Percentiles rank a stretch among this genome's conserved stretches.
phyloP scores from a whole-genome alignment of 805 yeast genomes.

The Pichia membranifaciens region DNA sequence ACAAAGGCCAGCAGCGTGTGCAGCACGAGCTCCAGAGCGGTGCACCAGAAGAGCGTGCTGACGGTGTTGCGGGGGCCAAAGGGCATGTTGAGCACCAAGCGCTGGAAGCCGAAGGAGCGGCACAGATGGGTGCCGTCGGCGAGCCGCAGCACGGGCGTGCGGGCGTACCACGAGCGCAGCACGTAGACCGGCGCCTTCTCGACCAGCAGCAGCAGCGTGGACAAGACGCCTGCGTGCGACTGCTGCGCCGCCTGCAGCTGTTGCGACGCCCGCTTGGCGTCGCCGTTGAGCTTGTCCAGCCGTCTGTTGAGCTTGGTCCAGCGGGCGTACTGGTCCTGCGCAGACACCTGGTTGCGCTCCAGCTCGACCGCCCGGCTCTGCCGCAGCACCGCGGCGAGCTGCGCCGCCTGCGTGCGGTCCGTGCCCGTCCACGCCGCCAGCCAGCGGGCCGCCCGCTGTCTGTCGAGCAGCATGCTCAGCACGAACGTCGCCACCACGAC shows the following conservation, averaged over 20 bases:
- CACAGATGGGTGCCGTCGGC: background rate
- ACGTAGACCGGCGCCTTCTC: constrained; percentile 39
- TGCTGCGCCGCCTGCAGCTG: constrained; percentile 34
- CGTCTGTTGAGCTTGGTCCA: constrained; percentile 91
- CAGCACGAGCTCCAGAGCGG: constrained; percentile 2
- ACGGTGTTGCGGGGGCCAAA: constrained; percentile 6
- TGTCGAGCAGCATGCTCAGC: background rate
- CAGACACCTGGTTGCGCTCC: constrained; percentile 58
- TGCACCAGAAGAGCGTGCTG: constrained; percentile 5
- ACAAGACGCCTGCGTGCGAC: background rate
- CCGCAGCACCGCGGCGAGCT: constrained; percentile 30
- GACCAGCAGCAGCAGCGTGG: constrained; percentile 35
- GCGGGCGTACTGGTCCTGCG: constrained; percentile 91
- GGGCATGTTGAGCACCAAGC: constrained; percentile 8
- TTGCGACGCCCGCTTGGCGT: constrained; percentile 40
- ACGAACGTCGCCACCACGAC: background rate
- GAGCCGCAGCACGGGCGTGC: constrained; percentile 3
- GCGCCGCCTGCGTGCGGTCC: constrained; percentile 6
- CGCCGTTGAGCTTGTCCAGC: constrained; percentile 49
- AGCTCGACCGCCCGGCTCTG: constrained; percentile 44
- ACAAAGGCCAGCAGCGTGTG: background rate
- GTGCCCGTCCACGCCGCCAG: background rate
- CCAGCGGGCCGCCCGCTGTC: constrained; percentile 1
- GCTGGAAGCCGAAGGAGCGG: background rate
- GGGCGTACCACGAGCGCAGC: constrained; percentile 5